Percentiles rank a stretch among this genome's conserved stretches.
phyloP scores from a whole-genome alignment of 257 asterid genomes.

The Solanum rostratum region DNA sequence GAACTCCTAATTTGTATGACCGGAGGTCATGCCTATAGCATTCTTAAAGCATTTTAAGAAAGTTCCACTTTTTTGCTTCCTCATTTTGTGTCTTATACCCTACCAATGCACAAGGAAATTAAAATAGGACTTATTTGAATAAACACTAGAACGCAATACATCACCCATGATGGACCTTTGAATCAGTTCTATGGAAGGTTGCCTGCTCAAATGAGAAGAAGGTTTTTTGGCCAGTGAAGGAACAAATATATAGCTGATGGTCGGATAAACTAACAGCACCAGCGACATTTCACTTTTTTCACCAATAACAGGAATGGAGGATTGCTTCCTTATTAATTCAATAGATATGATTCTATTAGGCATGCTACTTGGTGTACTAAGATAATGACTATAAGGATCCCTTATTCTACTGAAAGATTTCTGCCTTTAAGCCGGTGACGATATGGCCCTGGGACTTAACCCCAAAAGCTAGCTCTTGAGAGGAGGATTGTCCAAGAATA shows the following conservation, averaged over 20 bases:
- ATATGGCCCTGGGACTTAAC: not conserved
- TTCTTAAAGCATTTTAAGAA: not conserved
- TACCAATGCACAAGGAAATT: not conserved
- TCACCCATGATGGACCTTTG: not conserved
- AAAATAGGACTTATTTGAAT: not conserved
- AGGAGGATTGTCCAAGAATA: not conserved
- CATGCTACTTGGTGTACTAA: not conserved
- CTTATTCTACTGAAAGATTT: not conserved
- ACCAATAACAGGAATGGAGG: not conserved
- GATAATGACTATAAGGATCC: not conserved
- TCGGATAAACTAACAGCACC: not conserved
- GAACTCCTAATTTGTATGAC: not conserved
- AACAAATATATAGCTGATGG: not conserved
- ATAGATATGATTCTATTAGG: not conserved
- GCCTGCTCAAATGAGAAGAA: not conserved
- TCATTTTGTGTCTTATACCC: not conserved
- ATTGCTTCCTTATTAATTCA: too few species aligned
- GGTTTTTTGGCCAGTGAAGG: not conserved
- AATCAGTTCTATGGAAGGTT: not conserved
- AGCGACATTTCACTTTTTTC: not conserved
- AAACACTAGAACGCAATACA: not conserved
- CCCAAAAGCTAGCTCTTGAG: not conserved
- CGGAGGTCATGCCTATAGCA: not conserved
- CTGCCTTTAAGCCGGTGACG: not conserved
- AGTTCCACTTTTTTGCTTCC: not conserved